Evolutionary conservation across 805 yeast species (phyloP), one percentile per base, ranked within the genome.

Genomic region (Wickerhamomyces canadensis): DNA sequence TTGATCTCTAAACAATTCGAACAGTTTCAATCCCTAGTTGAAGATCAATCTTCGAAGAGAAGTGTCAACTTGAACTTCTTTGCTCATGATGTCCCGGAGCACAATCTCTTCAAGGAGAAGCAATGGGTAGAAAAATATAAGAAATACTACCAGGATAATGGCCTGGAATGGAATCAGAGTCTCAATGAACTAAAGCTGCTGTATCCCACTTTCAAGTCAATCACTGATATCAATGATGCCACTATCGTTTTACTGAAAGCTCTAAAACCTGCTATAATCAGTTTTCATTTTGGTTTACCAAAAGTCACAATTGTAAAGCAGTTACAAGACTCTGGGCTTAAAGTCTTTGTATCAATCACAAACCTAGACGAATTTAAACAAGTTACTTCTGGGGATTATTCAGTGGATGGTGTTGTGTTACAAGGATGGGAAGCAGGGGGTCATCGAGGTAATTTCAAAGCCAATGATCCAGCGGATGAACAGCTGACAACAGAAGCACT

Each of bases 361-460:
- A 65, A 65, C 15, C 47, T 65, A 0, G 47, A 50, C 1, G 82
- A 77, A 45, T 74, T 72, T 1, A 22, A 44, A 14, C 25, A 50
- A 31, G 52, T 62, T 22, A 22, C 51, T 3, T 48, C 53, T 0
- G 39, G 52, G 0, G 66, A 66, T 0, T n/a, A n/a, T n/a, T n/a
- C n/a, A n/a, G 65, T 68, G 6, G 77, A 75, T 51, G 80, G 72
- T 2, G 53, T 77, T 4, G 59, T 70, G 7, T 61, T 67, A 19
- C 84, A 78, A 52, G 83, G 83, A 0, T 62, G 61, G 51, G 83
- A 76, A 45, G 84, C 84, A 4, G 84, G 84, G 18, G 84, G 84
- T 0, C 84, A 78, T 49, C 57, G 84, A 14, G 82, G 82, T 3
- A 68, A 63, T 43, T 70, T 67, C 35, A 45, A 28, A 8, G 43